These are phyloP conservation scores for Solanum pinnatisectum DNA, from an alignment of 257 asterid species.

Conservation along the genomic window DNA sequence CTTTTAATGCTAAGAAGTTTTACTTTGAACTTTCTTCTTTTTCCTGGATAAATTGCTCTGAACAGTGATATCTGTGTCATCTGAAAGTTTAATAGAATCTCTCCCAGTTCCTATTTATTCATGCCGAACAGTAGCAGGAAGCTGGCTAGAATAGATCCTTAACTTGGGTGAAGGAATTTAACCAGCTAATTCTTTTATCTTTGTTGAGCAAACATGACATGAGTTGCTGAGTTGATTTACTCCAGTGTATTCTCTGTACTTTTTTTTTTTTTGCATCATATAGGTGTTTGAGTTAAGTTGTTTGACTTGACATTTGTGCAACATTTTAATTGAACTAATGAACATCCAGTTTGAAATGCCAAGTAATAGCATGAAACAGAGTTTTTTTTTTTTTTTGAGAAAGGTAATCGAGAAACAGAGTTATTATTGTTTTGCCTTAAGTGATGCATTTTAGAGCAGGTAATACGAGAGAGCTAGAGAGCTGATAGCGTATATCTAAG, in stretches of 20 bases:
- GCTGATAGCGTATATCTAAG: neutral
- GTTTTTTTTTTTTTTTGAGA: neutral
- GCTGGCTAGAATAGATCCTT: neutral
- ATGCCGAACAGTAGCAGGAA: neutral
- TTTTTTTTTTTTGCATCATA: neutral
- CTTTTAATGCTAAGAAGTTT: neutral
- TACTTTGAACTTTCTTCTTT: neutral
- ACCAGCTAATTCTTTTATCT: neutral
- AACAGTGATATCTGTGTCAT: neutral
- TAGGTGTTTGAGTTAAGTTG: neutral
- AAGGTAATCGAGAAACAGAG: neutral
- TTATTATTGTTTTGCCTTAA: neutral
- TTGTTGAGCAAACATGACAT: neutral
- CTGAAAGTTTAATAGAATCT: neutral
- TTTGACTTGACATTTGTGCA: neutral
- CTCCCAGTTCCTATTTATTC: neutral
- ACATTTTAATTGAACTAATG: neutral
- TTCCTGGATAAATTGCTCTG: neutral
- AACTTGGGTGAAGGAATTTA: neutral
- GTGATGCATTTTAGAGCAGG: neutral
- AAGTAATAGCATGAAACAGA: neutral
- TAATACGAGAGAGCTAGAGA: neutral
- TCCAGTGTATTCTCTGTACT: neutral
- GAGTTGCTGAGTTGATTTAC: neutral
- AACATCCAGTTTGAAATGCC: neutral